These are phyloP conservation scores for Geotrichum reessii DNA, from an alignment of 1,139 yeast species.

Conservation along the genomic window DNA sequence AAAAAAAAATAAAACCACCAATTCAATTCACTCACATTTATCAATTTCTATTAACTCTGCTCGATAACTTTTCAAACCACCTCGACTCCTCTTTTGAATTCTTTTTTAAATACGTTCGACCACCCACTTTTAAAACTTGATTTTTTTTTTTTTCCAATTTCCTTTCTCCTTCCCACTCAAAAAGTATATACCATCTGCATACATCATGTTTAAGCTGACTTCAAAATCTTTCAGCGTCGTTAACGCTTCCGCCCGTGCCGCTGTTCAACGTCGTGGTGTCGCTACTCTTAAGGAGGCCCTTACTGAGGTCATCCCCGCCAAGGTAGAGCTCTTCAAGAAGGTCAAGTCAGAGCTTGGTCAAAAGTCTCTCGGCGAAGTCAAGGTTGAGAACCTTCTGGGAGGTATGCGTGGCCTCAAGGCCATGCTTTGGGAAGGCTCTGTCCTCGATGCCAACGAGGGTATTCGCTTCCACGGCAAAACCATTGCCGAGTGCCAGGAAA, in stretches of 20 bases:
- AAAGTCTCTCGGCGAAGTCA: constrained; percentile 41
- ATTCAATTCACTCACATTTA: not conserved
- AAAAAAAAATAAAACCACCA: not conserved
- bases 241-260: not conserved
- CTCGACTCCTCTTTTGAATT: not conserved
- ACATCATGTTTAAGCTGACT: not conserved
- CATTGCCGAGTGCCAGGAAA: constrained; percentile 46
- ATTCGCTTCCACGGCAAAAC: constrained; percentile 52
- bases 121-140: no score
- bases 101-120: not conserved
- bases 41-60: not conserved
- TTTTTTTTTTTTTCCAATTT: not conserved
- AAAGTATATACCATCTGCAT: not conserved
- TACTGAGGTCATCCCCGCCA: constrained; percentile 41
- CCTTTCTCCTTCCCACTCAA: not conserved
- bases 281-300: constrained; percentile 37
- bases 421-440: constrained; percentile 52
- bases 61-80: not conserved
- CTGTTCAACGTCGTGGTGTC: not conserved
- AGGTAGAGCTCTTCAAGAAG: constrained; percentile 37
- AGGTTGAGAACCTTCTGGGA: constrained; percentile 44
- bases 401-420: constrained; percentile 53
- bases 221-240: not conserved
- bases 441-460: constrained; percentile 49
- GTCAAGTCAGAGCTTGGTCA: constrained; percentile 38